Evolutionary conservation across 495 filamentous ascomycete species (phyloP).

Genomic region (Neurospora sp.): DNA sequence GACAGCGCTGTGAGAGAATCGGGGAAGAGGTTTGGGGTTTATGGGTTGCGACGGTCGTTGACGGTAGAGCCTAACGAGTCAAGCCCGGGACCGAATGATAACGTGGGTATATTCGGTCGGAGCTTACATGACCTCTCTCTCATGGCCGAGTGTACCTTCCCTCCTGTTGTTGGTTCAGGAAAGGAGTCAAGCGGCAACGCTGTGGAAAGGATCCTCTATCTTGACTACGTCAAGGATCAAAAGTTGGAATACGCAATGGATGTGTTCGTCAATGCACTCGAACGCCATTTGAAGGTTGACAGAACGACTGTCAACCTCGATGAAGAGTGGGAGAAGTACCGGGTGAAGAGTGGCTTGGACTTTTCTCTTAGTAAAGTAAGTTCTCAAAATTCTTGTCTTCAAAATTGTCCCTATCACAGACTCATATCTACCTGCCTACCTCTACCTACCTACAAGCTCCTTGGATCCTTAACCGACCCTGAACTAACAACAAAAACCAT

Average conservation of each 20-base stretch:
- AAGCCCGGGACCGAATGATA: neutral
- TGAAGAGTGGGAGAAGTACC: neutral
- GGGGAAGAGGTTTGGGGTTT: neutral
- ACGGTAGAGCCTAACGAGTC: neutral
- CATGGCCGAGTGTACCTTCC: neutral
- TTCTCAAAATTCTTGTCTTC: neutral
- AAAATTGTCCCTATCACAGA: neutral
- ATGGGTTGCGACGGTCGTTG: neutral
- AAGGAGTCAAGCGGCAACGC: neutral
- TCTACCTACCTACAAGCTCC: neutral
- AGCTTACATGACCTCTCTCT: neutral
- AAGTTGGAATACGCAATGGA: neutral
- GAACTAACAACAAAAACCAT: neutral
- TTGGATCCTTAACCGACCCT: neutral
- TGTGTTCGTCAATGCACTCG: neutral
- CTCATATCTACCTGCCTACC: neutral
- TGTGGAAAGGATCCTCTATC: neutral
- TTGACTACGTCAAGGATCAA: neutral
- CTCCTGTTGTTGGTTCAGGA: neutral
- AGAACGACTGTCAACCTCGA: neutral
- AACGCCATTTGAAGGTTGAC: neutral
- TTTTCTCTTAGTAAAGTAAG: neutral
- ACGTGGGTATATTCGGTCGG: neutral
- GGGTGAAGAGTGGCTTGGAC: neutral
- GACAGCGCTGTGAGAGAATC: neutral